phyloP scores from a whole-genome alignment of 495 filamentous ascomycete genomes.

The Emericellopsis terricola region DNA sequence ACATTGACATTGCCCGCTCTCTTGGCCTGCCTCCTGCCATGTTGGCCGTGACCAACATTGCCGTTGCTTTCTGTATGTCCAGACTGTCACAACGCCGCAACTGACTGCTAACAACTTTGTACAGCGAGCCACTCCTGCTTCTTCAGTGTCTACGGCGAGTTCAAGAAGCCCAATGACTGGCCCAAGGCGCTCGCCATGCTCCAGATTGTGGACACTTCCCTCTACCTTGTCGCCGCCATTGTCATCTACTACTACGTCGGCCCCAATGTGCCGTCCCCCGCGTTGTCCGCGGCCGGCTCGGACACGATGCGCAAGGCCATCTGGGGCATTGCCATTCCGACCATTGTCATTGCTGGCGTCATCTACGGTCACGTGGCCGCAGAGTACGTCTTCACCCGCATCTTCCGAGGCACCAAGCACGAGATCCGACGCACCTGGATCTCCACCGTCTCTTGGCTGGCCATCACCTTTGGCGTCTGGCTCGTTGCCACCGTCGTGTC shows the following conservation, averaged over 20 bases:
- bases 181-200: conserved; percentile 35
- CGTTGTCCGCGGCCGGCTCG: conserved; percentile 14
- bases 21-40: conserved; percentile 17
- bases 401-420: conserved; percentile 19
- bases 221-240: conserved; percentile 40
- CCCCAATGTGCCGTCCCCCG: conserved; percentile 35
- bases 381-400: conserved; percentile 39
- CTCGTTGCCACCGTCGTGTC: conserved; percentile 41
- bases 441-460: conserved; percentile 20
- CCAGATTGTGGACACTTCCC: conserved; percentile 34
- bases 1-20: neutral
- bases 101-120: no score
- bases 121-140: conserved; percentile 41
- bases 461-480: conserved; percentile 32
- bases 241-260: conserved; percentile 54
- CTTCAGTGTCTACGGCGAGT: conserved; percentile 50
- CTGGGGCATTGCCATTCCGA: conserved; percentile 50
- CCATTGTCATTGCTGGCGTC: conserved; percentile 42
- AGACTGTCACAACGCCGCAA: neutral
- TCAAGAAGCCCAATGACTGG: conserved; percentile 35
- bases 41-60: conserved; percentile 41
- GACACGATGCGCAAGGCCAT: conserved; percentile 38
- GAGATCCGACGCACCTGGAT: conserved; percentile 2
- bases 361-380: conserved; percentile 32
- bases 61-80: conserved; percentile 26